Evolutionary conservation across 2,329 filamentous ascomycete genomes (phyloP).

Genomic region (Coleophoma crateriformis): DNA sequence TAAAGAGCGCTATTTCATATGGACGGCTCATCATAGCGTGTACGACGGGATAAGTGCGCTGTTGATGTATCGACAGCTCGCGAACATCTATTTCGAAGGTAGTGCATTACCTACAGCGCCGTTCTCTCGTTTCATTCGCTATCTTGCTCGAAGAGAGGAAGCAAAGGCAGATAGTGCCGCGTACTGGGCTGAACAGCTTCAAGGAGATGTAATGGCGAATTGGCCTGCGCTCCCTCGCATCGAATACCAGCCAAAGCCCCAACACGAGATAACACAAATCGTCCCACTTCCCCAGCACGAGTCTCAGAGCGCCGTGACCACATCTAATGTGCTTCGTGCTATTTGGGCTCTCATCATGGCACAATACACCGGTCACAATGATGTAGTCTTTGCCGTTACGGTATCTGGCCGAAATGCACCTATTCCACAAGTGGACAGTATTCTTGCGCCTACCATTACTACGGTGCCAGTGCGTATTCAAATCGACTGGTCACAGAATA

Average conservation of each 20-base stretch:
- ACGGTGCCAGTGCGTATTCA: not conserved
- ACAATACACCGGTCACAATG: not conserved
- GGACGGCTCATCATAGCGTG: constrained; percentile 44
- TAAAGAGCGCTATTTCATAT: constrained; percentile 30
- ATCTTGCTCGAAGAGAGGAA: constrained; percentile 29
- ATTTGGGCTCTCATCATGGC: constrained; percentile 1
- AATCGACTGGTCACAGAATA: not conserved
- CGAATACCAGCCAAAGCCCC: constrained; percentile 5
- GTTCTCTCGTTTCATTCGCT: constrained; percentile 33
- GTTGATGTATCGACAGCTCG: constrained; percentile 1
- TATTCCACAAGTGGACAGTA: constrained; percentile 1
- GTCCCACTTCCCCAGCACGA: not conserved
- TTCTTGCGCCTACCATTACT: constrained; percentile 1
- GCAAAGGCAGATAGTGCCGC: constrained; percentile 1
- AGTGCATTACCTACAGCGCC: not conserved
- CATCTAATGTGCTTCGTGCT: not conserved
- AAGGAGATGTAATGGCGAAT: not conserved
- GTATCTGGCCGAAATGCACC: constrained; percentile 1
- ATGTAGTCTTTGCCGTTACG: constrained; percentile 1
- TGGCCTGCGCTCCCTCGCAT: constrained; percentile 7
- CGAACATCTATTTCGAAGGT: not conserved
- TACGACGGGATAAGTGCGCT: constrained; percentile 43
- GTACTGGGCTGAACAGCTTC: constrained; percentile 6
- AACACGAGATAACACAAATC: not conserved
- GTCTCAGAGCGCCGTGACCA: not conserved